Conservation (phyloP, 768 basidiomycete species). For the Agaricus bisporus region DNA sequence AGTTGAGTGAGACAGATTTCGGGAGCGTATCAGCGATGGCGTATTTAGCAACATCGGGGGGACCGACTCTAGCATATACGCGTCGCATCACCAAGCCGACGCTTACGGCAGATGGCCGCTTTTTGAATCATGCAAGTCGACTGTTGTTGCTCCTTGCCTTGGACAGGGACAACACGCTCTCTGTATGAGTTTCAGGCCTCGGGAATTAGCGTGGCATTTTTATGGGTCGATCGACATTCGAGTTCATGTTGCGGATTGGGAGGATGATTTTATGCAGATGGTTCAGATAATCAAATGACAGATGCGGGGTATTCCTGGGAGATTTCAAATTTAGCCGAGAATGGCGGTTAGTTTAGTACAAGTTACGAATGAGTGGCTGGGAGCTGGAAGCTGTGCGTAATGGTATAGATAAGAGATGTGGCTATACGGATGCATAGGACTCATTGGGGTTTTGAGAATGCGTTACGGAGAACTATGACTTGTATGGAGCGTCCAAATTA, state of each 20-base stretch:
- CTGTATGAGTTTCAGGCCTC: too few species aligned
- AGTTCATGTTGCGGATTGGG: background rate
- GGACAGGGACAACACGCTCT: too few species aligned
- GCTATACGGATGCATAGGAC: background rate
- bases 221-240: too few species aligned
- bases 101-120: too few species aligned
- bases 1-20: too few species aligned
- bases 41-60: too few species aligned
- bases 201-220: too few species aligned
- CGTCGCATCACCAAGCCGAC: too few species aligned
- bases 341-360: background rate
- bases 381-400: background rate
- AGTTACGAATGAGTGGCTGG: background rate
- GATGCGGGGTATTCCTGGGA: constrained; percentile 4
- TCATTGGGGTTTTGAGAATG: background rate
- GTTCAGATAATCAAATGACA: background rate
- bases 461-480: background rate
- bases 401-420: background rate
- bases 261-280: background rate
- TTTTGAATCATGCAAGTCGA: too few species aligned
- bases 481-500: background rate
- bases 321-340: constrained; percentile 1
- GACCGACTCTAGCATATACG: too few species aligned
- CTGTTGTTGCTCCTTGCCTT: too few species aligned
- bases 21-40: too few species aligned